Evolutionary conservation across 768 basidiomycete species (phyloP).

Genomic region (Hygrophoropsis aurantiaca): DNA sequence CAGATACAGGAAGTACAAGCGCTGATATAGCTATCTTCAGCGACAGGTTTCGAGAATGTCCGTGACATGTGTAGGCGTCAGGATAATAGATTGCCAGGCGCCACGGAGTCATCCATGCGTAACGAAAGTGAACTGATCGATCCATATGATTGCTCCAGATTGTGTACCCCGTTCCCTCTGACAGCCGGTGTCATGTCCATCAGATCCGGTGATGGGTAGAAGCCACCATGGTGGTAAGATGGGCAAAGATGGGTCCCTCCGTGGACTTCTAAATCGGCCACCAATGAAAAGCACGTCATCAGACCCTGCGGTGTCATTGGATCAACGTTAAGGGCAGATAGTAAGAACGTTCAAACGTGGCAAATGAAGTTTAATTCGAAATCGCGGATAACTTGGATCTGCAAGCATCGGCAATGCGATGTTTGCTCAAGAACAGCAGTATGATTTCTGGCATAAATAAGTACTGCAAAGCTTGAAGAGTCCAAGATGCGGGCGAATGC

Average conservation of each 20-base stretch:
- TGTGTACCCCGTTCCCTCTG: constrained; percentile 14
- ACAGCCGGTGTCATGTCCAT: constrained; percentile 11
- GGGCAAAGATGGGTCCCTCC: constrained; percentile 11
- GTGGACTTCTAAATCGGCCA: not conserved
- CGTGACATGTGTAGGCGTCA: constrained; percentile 11
- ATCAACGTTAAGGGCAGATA: too few relatives aligned
- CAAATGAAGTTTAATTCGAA: not conserved
- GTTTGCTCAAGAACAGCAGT: constrained; percentile 6
- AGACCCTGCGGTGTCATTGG: not conserved
- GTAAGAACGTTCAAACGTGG: too few relatives aligned
- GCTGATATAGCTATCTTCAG: constrained; percentile 2
- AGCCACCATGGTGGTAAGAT: not conserved
- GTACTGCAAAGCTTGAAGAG: constrained; percentile 9
- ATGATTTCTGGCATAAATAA: constrained; percentile 22
- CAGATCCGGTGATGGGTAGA: constrained; percentile 7
- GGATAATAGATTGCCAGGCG: constrained; percentile 1
- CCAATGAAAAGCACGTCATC: too few relatives aligned
- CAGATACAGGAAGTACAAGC: constrained; percentile 1
- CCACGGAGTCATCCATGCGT: constrained; percentile 9
- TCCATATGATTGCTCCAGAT: constrained; percentile 15
- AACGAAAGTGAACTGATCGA: constrained; percentile 12
- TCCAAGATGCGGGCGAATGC: constrained; percentile 15
- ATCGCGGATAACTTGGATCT: not conserved
- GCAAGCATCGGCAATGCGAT: constrained; percentile 2
- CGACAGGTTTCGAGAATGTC: not conserved